Base-by-base conservation (phyloP, 2,329 filamentous ascomycete species). In the Trichoderma sp. region DNA sequence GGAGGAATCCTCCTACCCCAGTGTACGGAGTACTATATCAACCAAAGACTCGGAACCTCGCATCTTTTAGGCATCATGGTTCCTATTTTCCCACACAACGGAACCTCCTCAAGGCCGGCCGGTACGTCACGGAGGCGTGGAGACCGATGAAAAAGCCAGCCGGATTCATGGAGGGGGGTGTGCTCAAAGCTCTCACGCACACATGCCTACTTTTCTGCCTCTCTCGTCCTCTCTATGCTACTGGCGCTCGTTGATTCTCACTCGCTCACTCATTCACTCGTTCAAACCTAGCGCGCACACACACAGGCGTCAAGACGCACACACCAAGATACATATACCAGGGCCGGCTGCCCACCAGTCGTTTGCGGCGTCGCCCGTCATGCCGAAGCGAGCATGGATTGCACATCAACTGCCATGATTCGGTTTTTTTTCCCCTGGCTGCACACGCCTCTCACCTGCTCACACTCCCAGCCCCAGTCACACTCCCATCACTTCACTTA, bases 401-500 rank as follows among this genome's bases (percentile, higher is more conserved):
- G 23, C 32, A 32, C 64, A 39, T 67, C 64, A 50, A 50, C 55
- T 59, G 39, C 55, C 36, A 68, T 50, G 17, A 61, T 43, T 32
- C 50, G 17, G 5, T 50, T 32, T 32, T 59, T 59, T 34, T 43
- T n/a, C 6, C 13, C 23, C 23, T 36, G 26, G 13, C 26, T 26
- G 8, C 20, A 36, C 64, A 57, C 64, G 55, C 64, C 53, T 67
- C 64, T 58, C 50, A 23, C 64, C 50, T 63, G 8, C 55, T 50
- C 66, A 34, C 66, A 50, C 66, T 68, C 66, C 53, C 34, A 30
- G 26, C 15, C 53, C 26, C 11, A 34, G 55, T 50, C 65, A 34
- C 34, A 23, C 66, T 68, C 55, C 36, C n/a, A 36, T 68, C 66
- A 68, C 53, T 36, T 68, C 65, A 68, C 58, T 61, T 61, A 13